Evolutionary conservation across 2,329 filamentous ascomycete genomes (phyloP), one percentile per base, ranked within the genome.

Genomic region (Blumeriella jaapii): DNA sequence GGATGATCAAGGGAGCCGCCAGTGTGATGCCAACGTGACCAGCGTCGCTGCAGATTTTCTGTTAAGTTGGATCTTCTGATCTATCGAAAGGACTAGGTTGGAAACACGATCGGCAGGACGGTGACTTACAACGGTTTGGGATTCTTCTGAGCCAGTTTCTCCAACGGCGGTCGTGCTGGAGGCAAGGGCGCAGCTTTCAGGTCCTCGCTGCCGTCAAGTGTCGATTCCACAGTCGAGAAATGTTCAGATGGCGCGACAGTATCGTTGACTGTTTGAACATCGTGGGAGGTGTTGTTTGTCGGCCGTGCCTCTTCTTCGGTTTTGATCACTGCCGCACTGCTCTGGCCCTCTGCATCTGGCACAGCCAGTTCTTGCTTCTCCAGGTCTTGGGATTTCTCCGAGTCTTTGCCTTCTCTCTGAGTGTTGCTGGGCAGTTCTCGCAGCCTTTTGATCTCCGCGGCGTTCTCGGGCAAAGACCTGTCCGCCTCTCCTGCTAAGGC

Each of bases 81-180:
- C n/a, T n/a, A n/a, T n/a, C n/a, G n/a, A n/a, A n/a, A n/a, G n/a
- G n/a, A n/a, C n/a, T n/a, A n/a, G n/a, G n/a, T n/a, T n/a, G n/a
- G n/a, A n/a, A n/a, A n/a, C n/a, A n/a, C n/a, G n/a, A n/a, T n/a
- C n/a, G n/a, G n/a, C n/a, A n/a, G n/a, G n/a, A n/a, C n/a, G n/a
- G 7, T 12, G 2, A 20, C 31, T 34, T 28, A 34, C 31, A 33
- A 46, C 1, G 40, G 36, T 25, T 44, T 46, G 2, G 45, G 42
- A 18, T 41, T 46, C 14, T 44, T 47, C 28, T 49, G 46, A 14
- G 46, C 46, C 4, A 49, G 39, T 22, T 44, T 49, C 30, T 49
- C 46, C 20, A 41, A 44, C 8, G 38, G 31, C 24, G 28, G 39
- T 7, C 15, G 14, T 6, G 29, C 2, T 2, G 37, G 36, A 4